Evolutionary conservation across 1,139 yeast species (phyloP).

Genomic region (Kurtzmaniella quercitrusa): DNA sequence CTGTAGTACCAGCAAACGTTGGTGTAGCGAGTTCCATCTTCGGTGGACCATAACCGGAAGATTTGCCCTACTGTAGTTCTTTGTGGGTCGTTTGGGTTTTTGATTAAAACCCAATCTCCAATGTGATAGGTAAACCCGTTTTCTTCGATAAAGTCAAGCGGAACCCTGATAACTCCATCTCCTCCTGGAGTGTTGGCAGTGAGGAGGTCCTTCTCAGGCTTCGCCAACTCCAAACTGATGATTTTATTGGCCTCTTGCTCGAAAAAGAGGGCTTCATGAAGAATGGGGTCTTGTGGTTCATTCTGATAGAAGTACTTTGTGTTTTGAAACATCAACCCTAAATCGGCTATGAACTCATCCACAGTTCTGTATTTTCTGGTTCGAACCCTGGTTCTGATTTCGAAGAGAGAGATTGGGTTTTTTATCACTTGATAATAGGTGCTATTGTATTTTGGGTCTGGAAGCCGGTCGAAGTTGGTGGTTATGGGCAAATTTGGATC

Average conservation of each 20-base stretch:
- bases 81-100: conserved; percentile 79
- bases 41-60: conserved; percentile 84
- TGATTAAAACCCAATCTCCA: conserved; percentile 92
- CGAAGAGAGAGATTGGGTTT: conserved; percentile 78
- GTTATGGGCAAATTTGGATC: conserved; percentile 47
- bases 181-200: conserved; percentile 60
- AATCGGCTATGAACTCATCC: conserved; percentile 71
- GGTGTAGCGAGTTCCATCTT: conserved; percentile 81
- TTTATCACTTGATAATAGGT: conserved; percentile 62
- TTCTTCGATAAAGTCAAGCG: conserved; percentile 70
- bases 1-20: conserved; percentile 98
- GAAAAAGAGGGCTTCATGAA: conserved; percentile 56
- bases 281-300: conserved; percentile 53
- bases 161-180: conserved; percentile 58
- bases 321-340: conserved; percentile 70
- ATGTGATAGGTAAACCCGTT: conserved; percentile 73
- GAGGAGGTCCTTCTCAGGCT: conserved; percentile 77
- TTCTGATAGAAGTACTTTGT: conserved; percentile 59
- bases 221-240: conserved; percentile 67
- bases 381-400: conserved; percentile 78
- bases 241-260: conserved; percentile 59
- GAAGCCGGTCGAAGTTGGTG: conserved; percentile 74
- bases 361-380: conserved; percentile 77
- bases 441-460: conserved; percentile 63
- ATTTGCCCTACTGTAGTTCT: conserved; percentile 94